Base-by-base conservation (phyloP, 306 rosid species). In the Glycine latifolia region DNA sequence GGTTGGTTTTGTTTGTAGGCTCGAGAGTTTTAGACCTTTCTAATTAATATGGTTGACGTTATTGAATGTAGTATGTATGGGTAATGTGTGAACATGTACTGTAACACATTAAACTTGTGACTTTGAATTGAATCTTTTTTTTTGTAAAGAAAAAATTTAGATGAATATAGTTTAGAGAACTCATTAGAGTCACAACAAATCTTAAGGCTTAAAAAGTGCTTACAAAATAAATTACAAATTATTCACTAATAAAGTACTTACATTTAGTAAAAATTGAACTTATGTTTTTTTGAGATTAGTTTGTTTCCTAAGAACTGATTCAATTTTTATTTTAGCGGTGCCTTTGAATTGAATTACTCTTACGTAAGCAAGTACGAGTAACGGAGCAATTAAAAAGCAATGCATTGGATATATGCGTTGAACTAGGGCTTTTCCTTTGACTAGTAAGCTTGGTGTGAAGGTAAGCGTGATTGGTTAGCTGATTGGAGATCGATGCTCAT, bases 311-410 rank as follows among this genome's bases (percentile, higher is more conserved):
- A 2, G 0, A 1, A 26, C 31, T 26, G 31, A 26, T 1, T 26
- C 31, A 26, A 26, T 20, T 20, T 20, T 20, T 20, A 20, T 20
- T 20, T 20, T 20, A 20, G 0, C 20, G 20, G 20, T 20, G 20
- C 20, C 20, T 20, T 35, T 4, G 39, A 54, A 79, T 62, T 50
- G 77, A 54, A 79, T 72, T 56, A 56, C 63, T 70, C 13, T 60
- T 60, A 39, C 84, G 83, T 48, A 86, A 82, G 87, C 58, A 53
- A 68, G 12, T 63, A 7, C 66, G 79, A 68, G 26, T 50, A 43
- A 1, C 33, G 39, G 26, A 2, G 44, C 54, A 50, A 71, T 13
- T 67, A 50, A 5, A 52, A 5, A n/a, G 59, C 7, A 70, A 73
- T 53, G 41, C 14, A 17, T 54, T 35, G 67, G 68, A 74, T 26